phyloP scores from a whole-genome alignment of 108 stramenopile species.

The Skeletonema potamos region DNA sequence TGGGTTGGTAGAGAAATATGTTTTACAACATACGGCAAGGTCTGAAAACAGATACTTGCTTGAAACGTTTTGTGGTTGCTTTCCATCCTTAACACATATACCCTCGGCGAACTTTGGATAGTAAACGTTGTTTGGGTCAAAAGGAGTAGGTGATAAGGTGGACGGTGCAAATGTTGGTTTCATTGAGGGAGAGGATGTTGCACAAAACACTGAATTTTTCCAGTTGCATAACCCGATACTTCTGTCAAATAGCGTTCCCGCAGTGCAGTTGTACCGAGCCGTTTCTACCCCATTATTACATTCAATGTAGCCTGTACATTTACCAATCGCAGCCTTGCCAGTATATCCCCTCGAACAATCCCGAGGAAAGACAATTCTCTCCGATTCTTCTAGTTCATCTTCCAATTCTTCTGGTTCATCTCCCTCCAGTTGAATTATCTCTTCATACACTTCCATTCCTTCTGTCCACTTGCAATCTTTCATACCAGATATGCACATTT shows the following conservation, averaged over 20 bases:
- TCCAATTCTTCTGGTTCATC: background rate
- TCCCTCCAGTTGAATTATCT: background rate
- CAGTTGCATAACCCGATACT: slow-evolving; percentile 16
- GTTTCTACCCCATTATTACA: slow-evolving; percentile 3
- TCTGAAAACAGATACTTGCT: slow-evolving; percentile 4
- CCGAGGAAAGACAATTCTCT: slow-evolving; percentile 9
- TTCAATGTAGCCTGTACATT: slow-evolving; percentile 14
- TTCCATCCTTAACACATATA: slow-evolving; percentile 21
- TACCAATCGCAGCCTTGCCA: slow-evolving; percentile 8
- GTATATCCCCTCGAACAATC: slow-evolving; percentile 2
- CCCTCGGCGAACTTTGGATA: slow-evolving; percentile 27
- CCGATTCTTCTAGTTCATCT: background rate
- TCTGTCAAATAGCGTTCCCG: slow-evolving; percentile 8
- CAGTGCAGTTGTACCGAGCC: slow-evolving; percentile 5
- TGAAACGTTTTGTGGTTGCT: slow-evolving; percentile 1
- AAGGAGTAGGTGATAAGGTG: slow-evolving; percentile 8
- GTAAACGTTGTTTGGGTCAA: slow-evolving; percentile 14
- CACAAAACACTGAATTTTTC: background rate
- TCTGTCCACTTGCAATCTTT: background rate
- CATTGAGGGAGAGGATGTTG: slow-evolving; percentile 6
- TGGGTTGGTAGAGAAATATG: slow-evolving; percentile 7
- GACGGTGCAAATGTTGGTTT: slow-evolving; percentile 8
- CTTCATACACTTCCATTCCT: background rate
- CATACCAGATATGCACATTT: slow-evolving; percentile 5
- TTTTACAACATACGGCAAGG: slow-evolving; percentile 4